Conservation (phyloP, 495 filamentous ascomycete species). For the Penicillium odoratum region DNA sequence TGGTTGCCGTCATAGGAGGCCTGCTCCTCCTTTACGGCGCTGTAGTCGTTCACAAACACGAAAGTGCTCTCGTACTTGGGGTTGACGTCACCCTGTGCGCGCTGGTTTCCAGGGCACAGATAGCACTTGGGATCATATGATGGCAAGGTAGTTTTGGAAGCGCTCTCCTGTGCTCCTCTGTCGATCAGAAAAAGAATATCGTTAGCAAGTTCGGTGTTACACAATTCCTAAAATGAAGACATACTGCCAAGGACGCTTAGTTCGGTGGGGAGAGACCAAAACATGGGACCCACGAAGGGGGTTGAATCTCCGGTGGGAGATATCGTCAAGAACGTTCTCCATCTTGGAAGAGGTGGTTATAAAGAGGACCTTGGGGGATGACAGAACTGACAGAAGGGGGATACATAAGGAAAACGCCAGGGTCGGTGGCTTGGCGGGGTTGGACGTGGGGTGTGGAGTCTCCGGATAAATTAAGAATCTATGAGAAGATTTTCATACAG, state of each 20-base stretch:
- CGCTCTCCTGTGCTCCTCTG: constrained; percentile 87
- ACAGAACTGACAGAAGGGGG: background rate
- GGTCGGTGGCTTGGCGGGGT: constrained; percentile 11
- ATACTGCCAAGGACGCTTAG: constrained; percentile 97
- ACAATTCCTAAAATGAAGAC: background rate
- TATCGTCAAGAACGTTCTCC: constrained; percentile 86
- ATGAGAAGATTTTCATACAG: too few relatives aligned
- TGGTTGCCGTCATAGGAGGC: constrained; percentile 60
- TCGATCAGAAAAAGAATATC: background rate
- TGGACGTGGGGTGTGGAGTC: constrained; percentile 15
- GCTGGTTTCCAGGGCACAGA: constrained; percentile 90
- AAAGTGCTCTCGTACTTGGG: constrained; percentile 86
- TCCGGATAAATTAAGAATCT: constrained; percentile 4
- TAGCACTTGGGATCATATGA: constrained; percentile 87
- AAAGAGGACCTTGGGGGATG: constrained; percentile 13
- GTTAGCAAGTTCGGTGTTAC: background rate
- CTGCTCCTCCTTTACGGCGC: constrained; percentile 93
- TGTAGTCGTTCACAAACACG: constrained; percentile 97
- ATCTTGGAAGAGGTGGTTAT: constrained; percentile 32
- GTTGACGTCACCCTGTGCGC: constrained; percentile 87
- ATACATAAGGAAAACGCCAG: constrained; percentile 13
- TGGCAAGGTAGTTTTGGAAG: constrained; percentile 74
- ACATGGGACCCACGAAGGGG: constrained; percentile 86
- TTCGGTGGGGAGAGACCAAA: constrained; percentile 91
- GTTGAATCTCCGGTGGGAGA: constrained; percentile 94